Base-by-base conservation (phyloP, 352 stramenopile species). In the Globisporangium viniferum region DNA sequence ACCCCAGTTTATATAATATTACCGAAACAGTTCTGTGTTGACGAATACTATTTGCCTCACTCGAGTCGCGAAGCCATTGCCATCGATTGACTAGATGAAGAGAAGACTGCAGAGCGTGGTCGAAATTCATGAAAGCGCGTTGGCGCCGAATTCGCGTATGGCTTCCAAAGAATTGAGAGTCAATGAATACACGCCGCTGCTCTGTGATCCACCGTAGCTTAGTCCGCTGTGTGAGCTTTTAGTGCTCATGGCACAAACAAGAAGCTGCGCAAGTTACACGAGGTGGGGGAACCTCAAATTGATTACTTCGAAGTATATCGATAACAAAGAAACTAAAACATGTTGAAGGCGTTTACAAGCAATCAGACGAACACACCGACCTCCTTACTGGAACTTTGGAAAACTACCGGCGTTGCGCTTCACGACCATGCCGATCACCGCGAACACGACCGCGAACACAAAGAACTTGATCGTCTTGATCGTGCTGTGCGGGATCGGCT, bases 401-500 rank as follows among this genome's bases (percentile, higher is more conserved):
- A 64, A 44, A 9, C 27, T 57, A 15, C 41, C 60, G 20, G 41
- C 22, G 49, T 67, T 67, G 31, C 14, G 31, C 35, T 67, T 67
- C 18, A 82, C 27, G 8, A 80, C 35, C 33, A 76, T 49, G 14
- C 66, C 73, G 57, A 79, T 49, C 0, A 73, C 51, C 6, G 72
- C 70, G 20, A 84, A 64, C 6, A 62, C 22, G 39, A 85, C 49
- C 7, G 70, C 75, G 22, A 78, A 71, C 7, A 64, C 67, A 24
- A 74, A 64, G 61, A 72, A 79, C 59, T 77, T 75, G 29, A 78
- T 24, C 29, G 75, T 68, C 27, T 59, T 73, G n/a, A 77, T 67
- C 53, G 75, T 62, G 12, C 67, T 73, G 53, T 61, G 71, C n/a
- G 80, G 66, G 31, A 88, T 58, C 4, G 80, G 80, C 39, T 73